Conservation (phyloP, 2,329 filamentous ascomycete species). For the Celoporthe dispersa region DNA sequence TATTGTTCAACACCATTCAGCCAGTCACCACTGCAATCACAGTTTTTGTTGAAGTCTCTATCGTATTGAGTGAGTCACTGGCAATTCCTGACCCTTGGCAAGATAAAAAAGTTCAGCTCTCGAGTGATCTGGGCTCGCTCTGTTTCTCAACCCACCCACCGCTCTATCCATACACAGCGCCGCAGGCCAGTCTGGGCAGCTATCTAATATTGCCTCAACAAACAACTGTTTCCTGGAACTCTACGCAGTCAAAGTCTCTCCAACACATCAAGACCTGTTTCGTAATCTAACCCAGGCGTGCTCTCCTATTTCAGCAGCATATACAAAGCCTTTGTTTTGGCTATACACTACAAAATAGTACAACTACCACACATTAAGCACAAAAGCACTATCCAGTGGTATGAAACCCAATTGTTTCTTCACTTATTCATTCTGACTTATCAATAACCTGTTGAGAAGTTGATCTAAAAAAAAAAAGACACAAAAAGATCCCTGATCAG, state of each 20-base stretch:
- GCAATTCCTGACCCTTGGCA: not conserved
- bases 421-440: not conserved
- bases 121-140: not conserved
- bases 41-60: not conserved
- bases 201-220: not conserved
- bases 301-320: not conserved
- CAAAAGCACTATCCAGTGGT: not conserved
- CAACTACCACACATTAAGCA: not conserved
- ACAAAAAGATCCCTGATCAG: not conserved
- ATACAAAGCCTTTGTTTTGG: not conserved
- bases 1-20: not conserved
- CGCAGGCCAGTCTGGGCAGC: not conserved
- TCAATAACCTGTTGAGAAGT: not conserved
- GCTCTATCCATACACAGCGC: not conserved
- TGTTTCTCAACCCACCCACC: not conserved
- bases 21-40: not conserved
- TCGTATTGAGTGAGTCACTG: not conserved
- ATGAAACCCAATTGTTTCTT: not conserved
- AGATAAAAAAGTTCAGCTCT: not conserved
- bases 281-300: not conserved
- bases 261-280: not conserved
- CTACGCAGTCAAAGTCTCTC: not conserved
- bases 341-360: constrained; percentile 6
- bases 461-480: not conserved
- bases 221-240: not conserved